Evolutionary conservation across 352 stramenopile genomes (phyloP).

Genomic region (Pseudoperonospora humuli): DNA sequence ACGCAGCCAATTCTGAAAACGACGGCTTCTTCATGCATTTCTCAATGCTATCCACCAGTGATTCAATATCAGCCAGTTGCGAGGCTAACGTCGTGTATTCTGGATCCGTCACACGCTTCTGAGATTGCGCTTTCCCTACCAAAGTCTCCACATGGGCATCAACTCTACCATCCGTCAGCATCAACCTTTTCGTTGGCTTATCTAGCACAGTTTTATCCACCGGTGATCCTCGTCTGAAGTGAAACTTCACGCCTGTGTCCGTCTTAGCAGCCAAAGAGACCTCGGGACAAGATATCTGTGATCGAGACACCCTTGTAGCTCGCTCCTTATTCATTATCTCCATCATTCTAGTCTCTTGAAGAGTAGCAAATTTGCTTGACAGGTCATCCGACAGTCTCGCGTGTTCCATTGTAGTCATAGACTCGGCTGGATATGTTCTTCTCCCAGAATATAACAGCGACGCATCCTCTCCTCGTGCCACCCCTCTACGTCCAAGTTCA

Average conservation of each 20-base stretch:
- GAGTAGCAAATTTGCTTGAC: constrained; percentile 1
- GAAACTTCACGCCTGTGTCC: constrained; percentile 47
- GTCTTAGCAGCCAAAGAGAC: constrained; percentile 4
- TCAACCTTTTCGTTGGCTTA: constrained; percentile 15
- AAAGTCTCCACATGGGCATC: constrained; percentile 1
- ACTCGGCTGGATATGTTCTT: constrained; percentile 61
- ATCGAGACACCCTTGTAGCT: constrained; percentile 10
- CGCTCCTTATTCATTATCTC: constrained; percentile 31
- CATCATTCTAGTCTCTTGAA: constrained; percentile 33
- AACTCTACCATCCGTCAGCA: constrained; percentile 13
- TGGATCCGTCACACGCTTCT: constrained; percentile 20
- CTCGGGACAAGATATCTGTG: constrained; percentile 18
- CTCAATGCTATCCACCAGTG: constrained; percentile 50
- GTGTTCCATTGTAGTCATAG: constrained; percentile 35
- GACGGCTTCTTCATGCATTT: constrained; percentile 27
- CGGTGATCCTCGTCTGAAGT: constrained; percentile 38
- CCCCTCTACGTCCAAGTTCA: constrained; percentile 1
- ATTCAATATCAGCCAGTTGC: constrained; percentile 54
- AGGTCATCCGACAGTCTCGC: constrained; percentile 34
- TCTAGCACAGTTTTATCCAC: constrained; percentile 12
- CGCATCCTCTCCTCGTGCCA: constrained; percentile 29
- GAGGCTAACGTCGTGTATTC: constrained; percentile 33
- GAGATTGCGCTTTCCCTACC: constrained; percentile 10
- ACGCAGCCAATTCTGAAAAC: constrained; percentile 32
- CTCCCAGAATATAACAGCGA: constrained; percentile 50